These are phyloP conservation scores for Calycina herbarum DNA, from an alignment of 2,329 filamentous ascomycete genomes.

Conservation along the genomic window DNA sequence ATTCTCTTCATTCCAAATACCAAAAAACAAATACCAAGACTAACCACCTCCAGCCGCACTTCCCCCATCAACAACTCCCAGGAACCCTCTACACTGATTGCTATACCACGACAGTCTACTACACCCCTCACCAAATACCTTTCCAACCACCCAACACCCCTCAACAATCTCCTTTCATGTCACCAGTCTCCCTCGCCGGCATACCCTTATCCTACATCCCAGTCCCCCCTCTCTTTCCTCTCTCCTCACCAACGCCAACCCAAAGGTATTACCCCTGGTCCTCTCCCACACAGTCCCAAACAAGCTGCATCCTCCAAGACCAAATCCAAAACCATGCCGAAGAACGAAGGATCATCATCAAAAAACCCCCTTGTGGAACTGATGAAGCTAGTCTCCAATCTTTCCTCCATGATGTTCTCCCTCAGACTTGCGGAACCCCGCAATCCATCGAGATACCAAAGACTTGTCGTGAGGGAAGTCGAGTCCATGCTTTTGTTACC, in stretches of 20 bases:
- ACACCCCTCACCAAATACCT: neutral
- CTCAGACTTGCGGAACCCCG: slow-evolving; percentile 6
- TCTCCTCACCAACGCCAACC: neutral
- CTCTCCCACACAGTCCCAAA: neutral
- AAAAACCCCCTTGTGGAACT: slow-evolving; percentile 15
- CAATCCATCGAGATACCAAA: slow-evolving; percentile 20
- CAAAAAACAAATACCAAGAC: neutral
- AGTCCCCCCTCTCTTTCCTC: neutral
- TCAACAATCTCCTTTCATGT: neutral
- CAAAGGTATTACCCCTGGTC: neutral
- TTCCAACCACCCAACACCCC: neutral
- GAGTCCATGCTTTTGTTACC: slow-evolving; percentile 26
- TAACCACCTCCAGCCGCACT: neutral
- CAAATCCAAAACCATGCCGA: slow-evolving; percentile 7
- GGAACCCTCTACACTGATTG: neutral
- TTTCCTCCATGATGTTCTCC: slow-evolving; percentile 13
- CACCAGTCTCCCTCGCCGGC: neutral
- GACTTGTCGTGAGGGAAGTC: slow-evolving; percentile 17
- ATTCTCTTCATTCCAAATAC: neutral
- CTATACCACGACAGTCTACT: neutral
- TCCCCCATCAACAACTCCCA: neutral
- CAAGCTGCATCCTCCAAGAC: neutral
- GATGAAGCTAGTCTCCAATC: slow-evolving; percentile 13
- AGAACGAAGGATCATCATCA: slow-evolving; percentile 31
- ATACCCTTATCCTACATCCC: neutral